These are phyloP conservation scores for Aspergillus vadensis DNA, from an alignment of 2,329 filamentous ascomycete genomes.

Conservation along the genomic window DNA sequence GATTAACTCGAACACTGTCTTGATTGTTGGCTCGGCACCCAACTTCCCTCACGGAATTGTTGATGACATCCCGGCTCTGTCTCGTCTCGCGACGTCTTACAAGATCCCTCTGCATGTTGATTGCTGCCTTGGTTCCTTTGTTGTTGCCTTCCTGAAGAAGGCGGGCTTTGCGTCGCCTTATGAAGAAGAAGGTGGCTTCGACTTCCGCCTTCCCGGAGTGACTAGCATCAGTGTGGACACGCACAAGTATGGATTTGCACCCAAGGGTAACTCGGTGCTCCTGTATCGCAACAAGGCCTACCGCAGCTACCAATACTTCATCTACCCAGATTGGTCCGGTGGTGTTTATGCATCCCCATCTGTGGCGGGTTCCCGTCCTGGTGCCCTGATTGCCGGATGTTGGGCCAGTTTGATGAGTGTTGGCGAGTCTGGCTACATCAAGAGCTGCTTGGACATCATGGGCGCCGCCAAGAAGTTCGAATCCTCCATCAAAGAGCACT, in stretches of 20 bases:
- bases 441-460: conserved; percentile 84
- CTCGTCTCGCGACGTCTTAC: conserved; percentile 75
- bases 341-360: conserved; percentile 94
- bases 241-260: conserved; percentile 98
- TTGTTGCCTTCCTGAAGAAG: conserved; percentile 86
- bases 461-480: conserved; percentile 81
- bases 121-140: conserved; percentile 94
- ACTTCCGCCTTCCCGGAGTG: conserved; percentile 91
- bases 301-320: conserved; percentile 92
- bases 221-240: conserved; percentile 96
- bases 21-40: conserved; percentile 91
- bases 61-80: conserved; percentile 86
- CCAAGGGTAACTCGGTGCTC: conserved; percentile 93
- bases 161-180: conserved; percentile 72
- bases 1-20: conserved; percentile 89
- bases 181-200: conserved; percentile 75
- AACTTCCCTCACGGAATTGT: conserved; percentile 99
- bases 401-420: conserved; percentile 91
- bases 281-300: conserved; percentile 81
- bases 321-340: conserved; percentile 90
- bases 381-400: conserved; percentile 91
- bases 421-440: conserved; percentile 84
- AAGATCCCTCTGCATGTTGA: conserved; percentile 91
- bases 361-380: conserved; percentile 87
- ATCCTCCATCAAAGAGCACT: conserved; percentile 69